Percentiles rank a stretch among this genome's conserved stretches.
These are phyloP conservation scores for Stephanodiscus minutulus DNA, from an alignment of 108 stramenopile species.

Conservation along the genomic window DNA sequence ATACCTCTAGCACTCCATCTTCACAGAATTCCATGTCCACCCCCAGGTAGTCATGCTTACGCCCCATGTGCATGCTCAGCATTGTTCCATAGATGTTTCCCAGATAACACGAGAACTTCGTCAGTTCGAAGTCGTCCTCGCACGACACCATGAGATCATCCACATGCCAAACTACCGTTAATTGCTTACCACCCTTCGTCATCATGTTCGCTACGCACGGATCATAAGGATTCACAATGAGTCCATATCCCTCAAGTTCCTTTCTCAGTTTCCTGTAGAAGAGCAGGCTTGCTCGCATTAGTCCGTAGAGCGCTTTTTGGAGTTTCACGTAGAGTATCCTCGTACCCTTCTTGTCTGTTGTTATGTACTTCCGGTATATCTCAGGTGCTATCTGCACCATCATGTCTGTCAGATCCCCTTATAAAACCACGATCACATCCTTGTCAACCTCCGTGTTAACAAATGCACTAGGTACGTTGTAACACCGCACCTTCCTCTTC, in stretches of 20 bases:
- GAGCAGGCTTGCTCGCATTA: constrained; percentile 2
- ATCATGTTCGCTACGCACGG: constrained; percentile 16
- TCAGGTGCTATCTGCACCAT: no score
- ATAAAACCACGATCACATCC: no score
- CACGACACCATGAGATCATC: no score
- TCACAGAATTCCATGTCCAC: no score
- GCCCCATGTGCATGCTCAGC: constrained; percentile 28
- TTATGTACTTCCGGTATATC: constrained; percentile 30
- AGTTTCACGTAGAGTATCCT: no score
- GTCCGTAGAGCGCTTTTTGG: no score
- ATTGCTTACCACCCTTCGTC: constrained; percentile 10
- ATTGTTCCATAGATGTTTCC: constrained; percentile 9
- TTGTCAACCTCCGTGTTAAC: no score
- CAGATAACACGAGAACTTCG: not conserved
- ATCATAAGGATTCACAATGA: no score
- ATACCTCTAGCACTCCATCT: no score
- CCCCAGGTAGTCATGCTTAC: not conserved
- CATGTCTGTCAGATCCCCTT: constrained; percentile 40
- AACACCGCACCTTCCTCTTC: constrained; percentile 32
- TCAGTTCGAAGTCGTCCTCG: constrained; percentile 16
- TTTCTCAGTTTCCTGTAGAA: no score
- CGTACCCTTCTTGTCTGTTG: not conserved
- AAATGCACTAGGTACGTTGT: no score
- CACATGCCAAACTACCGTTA: constrained; percentile 54
- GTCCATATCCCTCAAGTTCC: no score